Conservation (phyloP, 2,329 filamentous ascomycete species). For the Calonectria hongkongensis region DNA sequence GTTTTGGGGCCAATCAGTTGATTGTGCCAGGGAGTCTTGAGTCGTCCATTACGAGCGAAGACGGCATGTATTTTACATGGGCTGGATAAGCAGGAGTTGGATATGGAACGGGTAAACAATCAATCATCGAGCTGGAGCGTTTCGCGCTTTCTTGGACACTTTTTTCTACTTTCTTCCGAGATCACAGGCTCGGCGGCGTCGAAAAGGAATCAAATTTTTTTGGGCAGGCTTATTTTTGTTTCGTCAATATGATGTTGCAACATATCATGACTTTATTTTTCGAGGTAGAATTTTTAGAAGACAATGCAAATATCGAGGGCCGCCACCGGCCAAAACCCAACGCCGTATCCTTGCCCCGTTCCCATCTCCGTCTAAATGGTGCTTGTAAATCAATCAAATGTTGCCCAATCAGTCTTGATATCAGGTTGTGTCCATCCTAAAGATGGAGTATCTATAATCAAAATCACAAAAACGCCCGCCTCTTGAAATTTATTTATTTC, state of each 20-base stretch:
- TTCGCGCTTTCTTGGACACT: slow-evolving; percentile 26
- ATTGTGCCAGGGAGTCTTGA: slow-evolving; percentile 9
- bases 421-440: slow-evolving; percentile 25
- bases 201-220: slow-evolving; percentile 22
- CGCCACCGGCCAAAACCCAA: slow-evolving; percentile 35
- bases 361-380: slow-evolving; percentile 6
- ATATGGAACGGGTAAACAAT: not conserved
- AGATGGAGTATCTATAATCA: slow-evolving; percentile 31
- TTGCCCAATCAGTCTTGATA: not conserved
- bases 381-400: not conserved
- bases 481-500: slow-evolving; percentile 3
- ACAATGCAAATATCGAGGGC: slow-evolving; percentile 27
- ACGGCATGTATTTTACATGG: slow-evolving; percentile 22
- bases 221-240: slow-evolving; percentile 25
- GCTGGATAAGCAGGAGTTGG: slow-evolving; percentile 30
- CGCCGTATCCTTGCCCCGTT: slow-evolving; percentile 21
- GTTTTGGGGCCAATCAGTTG: slow-evolving; percentile 7
- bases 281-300: slow-evolving; percentile 28
- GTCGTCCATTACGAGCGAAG: not conserved
- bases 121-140: slow-evolving; percentile 28
- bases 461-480: slow-evolving; percentile 26
- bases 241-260: not conserved
- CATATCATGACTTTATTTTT: slow-evolving; percentile 12
- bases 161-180: slow-evolving; percentile 15
- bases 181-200: slow-evolving; percentile 32